These are phyloP conservation scores for Annulohypoxylon bovei DNA, from an alignment of 495 filamentous ascomycete species.

Conservation along the genomic window DNA sequence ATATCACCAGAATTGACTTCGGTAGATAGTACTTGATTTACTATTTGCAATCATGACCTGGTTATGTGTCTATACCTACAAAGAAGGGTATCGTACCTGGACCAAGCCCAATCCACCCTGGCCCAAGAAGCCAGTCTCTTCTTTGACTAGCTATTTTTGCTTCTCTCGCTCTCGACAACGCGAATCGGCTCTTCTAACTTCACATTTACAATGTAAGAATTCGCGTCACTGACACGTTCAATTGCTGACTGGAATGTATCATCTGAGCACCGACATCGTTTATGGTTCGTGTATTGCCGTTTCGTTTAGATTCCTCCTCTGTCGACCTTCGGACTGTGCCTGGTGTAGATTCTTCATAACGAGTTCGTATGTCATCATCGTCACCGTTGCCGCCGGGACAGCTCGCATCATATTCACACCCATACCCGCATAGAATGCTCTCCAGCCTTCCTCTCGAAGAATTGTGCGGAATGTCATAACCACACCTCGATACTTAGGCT, in stretches of 20 bases:
- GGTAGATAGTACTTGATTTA: constrained; percentile 33
- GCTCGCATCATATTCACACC: constrained; percentile 97
- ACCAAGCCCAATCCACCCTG: constrained; percentile 31
- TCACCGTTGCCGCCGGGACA: constrained; percentile 93
- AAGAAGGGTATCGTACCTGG: constrained; percentile 44
- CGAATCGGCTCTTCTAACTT: constrained; percentile 20
- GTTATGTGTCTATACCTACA: constrained; percentile 43
- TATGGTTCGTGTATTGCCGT: constrained; percentile 21
- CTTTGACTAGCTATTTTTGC: constrained; percentile 6
- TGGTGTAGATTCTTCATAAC: constrained; percentile 67
- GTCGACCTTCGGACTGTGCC: constrained; percentile 44
- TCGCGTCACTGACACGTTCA: constrained; percentile 9
- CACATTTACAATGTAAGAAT: constrained; percentile 16
- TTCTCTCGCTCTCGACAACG: constrained; percentile 4
- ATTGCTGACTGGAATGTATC: background rate
- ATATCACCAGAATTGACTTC: background rate
- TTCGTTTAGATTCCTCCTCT: constrained; percentile 43
- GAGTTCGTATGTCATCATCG: constrained; percentile 96
- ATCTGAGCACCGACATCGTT: constrained; percentile 16
- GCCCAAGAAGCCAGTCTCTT: constrained; percentile 18
- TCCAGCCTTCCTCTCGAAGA: constrained; percentile 90
- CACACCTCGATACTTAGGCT: constrained; percentile 82
- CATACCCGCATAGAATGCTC: constrained; percentile 96
- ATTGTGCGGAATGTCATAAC: constrained; percentile 86
- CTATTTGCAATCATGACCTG: constrained; percentile 39